Evolutionary conservation across 805 yeast species (phyloP), one percentile per base, ranked within the genome.

Genomic region (Monosporozyma servazzii): DNA sequence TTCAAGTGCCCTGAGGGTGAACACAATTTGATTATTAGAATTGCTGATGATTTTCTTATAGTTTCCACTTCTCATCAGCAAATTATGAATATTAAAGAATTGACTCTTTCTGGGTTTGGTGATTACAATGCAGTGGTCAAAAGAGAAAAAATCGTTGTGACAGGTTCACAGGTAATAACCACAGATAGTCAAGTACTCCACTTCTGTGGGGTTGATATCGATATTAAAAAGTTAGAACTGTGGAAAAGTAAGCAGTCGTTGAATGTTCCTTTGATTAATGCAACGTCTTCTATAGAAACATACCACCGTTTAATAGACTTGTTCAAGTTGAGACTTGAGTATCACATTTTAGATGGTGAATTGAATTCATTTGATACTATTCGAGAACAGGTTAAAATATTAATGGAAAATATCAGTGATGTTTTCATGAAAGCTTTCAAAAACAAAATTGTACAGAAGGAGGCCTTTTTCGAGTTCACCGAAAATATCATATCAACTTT

Each of bases 41-140:
- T 87, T 20, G 95, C 88, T 0, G 98, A 90, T 67, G 98, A 90
- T 63, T 90, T 90, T 59, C 62, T 90, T 27, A 71, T 88, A n/a
- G 66, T 90, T 0, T 76, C 93, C 0, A 71, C 80, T 27, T 31
- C 33, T 21, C 27, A 58, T 10, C 48, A 52, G 0, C 58, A 63
- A 10, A 73, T 81, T 0, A 42, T 51, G 1, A 51, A 50, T 2
- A 63, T 75, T 41, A 57, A 63, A 45, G 52, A 52, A 1, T 21
- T 64, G 7, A 69, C 75, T 40, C 48, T 57, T 0, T 44, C 57
- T 15, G 78, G 78, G 2, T 71, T 78, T 48, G 58, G 65, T 0
- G 72, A 72, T 2, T 80, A 72, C 51, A 74, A 75, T 25, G 71
- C 76, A 0, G 53, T 29, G 42, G 69, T 72, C 18, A 79, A 73